Base-by-base conservation (phyloP, 1,284 basidiomycete genomes). In the Cutaneotrichosporon daszewskae region DNA sequence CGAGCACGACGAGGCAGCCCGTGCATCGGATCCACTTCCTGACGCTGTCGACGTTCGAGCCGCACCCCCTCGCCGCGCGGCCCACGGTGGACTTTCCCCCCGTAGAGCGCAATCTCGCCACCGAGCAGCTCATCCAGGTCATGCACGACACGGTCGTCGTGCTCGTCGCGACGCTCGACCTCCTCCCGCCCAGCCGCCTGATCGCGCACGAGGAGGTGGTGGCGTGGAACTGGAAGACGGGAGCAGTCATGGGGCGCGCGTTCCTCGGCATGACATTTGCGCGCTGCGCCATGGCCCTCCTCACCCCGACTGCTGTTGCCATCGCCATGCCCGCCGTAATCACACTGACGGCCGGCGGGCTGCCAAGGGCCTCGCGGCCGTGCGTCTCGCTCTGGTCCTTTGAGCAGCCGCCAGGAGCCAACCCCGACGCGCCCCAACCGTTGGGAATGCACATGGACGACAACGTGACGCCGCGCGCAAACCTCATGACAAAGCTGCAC, bases 281-380 rank as follows among this genome's bases (percentile, higher is more conserved):
- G 4, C 23, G 38, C 13, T 49, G 38, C 16, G 38, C 43, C 13
- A 38, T 49, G 17, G 37, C 39, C 29, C 34, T 52, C 34, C 43
- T 52, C 12, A 34, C 53, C 10, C 48, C 45, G 24, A 54, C 46
- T 14, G 40, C 39, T 7, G 40, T 48, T 10, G 42, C 48, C 12
- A 25, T 51, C 25, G 41, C 47, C 1, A 43, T 42, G 40, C 40
- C 40, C 0, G 40, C 35, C 14, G 27, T 35, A 6, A 23, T 31
- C 3, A 27, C 41, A 11, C n/a, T n/a, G 28, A 31, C 28, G 14
- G 88, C 89, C 59, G 90, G 82, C 5, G 97, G 77, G 68, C 91
- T 96, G 40, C 80, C 80, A 10, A 90, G 74, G 32, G 97, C 81
- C 60, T 95, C 90, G 32, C 86, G 80, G 66, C 97, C 91, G 2